A percentile compares a stretch with the other conserved stretches of the same genome.
Evolutionary conservation across 1,139 yeast species (phyloP).

Genomic region (Pichia sp.): DNA sequence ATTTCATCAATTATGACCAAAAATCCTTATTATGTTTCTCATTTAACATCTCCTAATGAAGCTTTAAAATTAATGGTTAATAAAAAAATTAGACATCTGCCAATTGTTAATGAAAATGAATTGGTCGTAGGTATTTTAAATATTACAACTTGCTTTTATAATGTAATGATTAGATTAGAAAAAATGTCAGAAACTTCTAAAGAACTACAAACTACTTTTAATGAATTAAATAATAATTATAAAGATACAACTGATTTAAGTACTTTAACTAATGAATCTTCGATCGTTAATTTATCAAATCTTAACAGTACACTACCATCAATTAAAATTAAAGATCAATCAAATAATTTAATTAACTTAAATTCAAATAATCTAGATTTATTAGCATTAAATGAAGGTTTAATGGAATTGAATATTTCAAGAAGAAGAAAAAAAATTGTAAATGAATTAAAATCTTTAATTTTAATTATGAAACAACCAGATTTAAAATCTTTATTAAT

Average conservation of each 20-base stretch:
- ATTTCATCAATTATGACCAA: constrained; percentile 34
- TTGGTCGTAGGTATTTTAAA: constrained; percentile 35
- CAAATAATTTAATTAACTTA: neutral
- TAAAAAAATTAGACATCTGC: constrained; percentile 35
- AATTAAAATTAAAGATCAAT: constrained; percentile 5
- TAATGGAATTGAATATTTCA: constrained; percentile 22
- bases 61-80: constrained; percentile 36
- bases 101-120: constrained; percentile 30
- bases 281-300: neutral
- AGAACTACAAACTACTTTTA: constrained; percentile 31
- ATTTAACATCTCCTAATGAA: constrained; percentile 32
- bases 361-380: constrained; percentile 17
- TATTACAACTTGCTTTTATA: constrained; percentile 38
- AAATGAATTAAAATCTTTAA: constrained; percentile 31
- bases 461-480: constrained; percentile 35
- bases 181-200: constrained; percentile 32
- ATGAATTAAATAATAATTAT: constrained; percentile 24
- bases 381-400: constrained; percentile 18
- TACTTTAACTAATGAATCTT: neutral
- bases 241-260: neutral
- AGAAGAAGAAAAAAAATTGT: constrained; percentile 25
- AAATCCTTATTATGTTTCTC: constrained; percentile 30
- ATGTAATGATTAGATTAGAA: constrained; percentile 36
- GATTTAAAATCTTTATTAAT: constrained; percentile 29
- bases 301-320: constrained; percentile 5